phyloP scores from a whole-genome alignment of 2,329 filamentous ascomycete genomes.

The Botrytis squamosa region DNA sequence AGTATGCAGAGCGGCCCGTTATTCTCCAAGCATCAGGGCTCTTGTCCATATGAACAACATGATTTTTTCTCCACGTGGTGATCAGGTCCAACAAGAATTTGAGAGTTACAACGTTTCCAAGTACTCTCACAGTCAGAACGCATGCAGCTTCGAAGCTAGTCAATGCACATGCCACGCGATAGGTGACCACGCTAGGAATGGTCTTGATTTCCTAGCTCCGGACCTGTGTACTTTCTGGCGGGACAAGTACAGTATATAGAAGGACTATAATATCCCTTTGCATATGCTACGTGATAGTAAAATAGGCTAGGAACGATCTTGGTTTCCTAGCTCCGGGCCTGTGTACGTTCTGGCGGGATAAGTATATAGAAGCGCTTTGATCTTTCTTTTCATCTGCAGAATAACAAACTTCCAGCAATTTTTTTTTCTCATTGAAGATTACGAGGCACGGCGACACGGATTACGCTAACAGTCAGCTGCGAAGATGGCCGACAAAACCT shows the following conservation, averaged over 20 bases:
- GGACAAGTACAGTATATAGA: not conserved
- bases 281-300: not conserved
- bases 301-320: too few relatives aligned
- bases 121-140: not conserved
- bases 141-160: not conserved
- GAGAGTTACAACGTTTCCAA: not conserved
- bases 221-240: not conserved
- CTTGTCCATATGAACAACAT: not conserved
- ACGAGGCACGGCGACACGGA: not conserved
- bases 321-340: not conserved
- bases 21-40: not conserved
- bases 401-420: not conserved
- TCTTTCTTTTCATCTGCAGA: not conserved
- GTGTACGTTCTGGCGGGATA: not conserved
- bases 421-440: not conserved
- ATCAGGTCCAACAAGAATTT: not conserved
- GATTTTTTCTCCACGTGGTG: not conserved
- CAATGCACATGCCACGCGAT: not conserved
- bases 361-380: not conserved
- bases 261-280: not conserved
- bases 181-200: not conserved
- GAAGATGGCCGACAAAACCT: constrained; percentile 8
- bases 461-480: not conserved
- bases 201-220: not conserved
- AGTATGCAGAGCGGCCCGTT: not conserved